These are phyloP conservation scores for Austroboletus niveus DNA, from an alignment of 1,284 basidiomycete species.

Conservation along the genomic window DNA sequence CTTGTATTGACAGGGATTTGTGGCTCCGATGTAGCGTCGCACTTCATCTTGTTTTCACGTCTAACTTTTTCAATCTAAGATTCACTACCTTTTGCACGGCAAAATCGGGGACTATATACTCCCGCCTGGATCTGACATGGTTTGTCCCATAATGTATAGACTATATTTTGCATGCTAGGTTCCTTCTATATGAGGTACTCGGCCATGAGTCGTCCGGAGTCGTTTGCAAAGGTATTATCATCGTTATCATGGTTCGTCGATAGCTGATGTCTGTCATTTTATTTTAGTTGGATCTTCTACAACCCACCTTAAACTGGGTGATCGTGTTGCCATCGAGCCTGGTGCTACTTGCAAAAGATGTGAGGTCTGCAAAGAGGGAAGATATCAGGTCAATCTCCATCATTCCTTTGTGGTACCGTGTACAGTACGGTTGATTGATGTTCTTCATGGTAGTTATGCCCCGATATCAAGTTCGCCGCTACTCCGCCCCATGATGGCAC, in stretches of 20 bases:
- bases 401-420: background rate
- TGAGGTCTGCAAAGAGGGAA: conserved; percentile 73
- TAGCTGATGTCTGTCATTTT: too few species aligned
- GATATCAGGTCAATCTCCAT: conserved; percentile 62
- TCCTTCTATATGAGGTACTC: conserved; percentile 39
- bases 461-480: conserved; percentile 80
- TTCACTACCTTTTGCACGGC: conserved; percentile 76
- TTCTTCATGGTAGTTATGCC: conserved; percentile 56
- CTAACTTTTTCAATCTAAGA: conserved; percentile 27
- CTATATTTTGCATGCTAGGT: conserved; percentile 1
- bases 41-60: too few species aligned
- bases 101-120: conserved; percentile 80
- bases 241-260: too few species aligned
- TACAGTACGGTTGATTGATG: conserved; percentile 1
- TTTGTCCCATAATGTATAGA: background rate
- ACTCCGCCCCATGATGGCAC: conserved; percentile 92
- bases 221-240: conserved; percentile 34
- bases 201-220: conserved; percentile 62
- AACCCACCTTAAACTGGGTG: conserved; percentile 66
- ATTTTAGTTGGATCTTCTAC: conserved; percentile 12
- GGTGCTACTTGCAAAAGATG: conserved; percentile 74
- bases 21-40: too few species aligned
- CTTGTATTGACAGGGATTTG: too few species aligned
- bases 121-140: conserved; percentile 58
- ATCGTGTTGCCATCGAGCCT: conserved; percentile 86